Evolutionary conservation across 352 stramenopile genomes (phyloP).

Genomic region (Phytophthora pini): DNA sequence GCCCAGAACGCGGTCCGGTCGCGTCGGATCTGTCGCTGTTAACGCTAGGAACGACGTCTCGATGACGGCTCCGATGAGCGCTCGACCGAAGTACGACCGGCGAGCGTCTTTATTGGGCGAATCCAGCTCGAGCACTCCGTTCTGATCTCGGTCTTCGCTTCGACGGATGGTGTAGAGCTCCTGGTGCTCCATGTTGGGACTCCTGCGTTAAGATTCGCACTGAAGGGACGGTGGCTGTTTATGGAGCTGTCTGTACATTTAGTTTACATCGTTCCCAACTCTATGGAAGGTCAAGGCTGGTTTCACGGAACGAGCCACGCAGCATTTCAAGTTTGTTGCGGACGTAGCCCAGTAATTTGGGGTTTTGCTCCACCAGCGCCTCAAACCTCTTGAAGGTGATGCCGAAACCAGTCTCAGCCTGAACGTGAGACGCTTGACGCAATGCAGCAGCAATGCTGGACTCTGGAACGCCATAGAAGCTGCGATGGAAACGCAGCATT

Average conservation of each 20-base stretch:
- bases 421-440: slow-evolving; percentile 26
- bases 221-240: slow-evolving; percentile 20
- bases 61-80: slow-evolving; percentile 62
- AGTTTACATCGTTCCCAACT: slow-evolving; percentile 25
- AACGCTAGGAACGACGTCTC: slow-evolving; percentile 79
- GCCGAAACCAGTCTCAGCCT: slow-evolving; percentile 12
- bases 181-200: slow-evolving; percentile 16
- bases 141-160: slow-evolving; percentile 66
- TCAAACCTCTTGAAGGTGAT: slow-evolving; percentile 58
- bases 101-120: slow-evolving; percentile 63
- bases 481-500: slow-evolving; percentile 57
- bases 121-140: slow-evolving; percentile 64
- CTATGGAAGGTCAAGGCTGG: slow-evolving; percentile 18
- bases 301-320: slow-evolving; percentile 55
- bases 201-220: neutral
- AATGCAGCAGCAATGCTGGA: slow-evolving; percentile 35
- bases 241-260: slow-evolving; percentile 19
- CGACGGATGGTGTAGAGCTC: slow-evolving; percentile 61
- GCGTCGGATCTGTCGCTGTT: slow-evolving; percentile 59
- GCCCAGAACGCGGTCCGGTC: slow-evolving; percentile 60
- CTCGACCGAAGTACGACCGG: slow-evolving; percentile 67
- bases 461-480: slow-evolving; percentile 54
- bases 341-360: slow-evolving; percentile 55
- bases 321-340: slow-evolving; percentile 60
- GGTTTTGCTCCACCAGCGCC: slow-evolving; percentile 42